Evolutionary conservation across 2,329 filamentous ascomycete genomes (phyloP).

Genomic region (Remersonia thermophila): DNA sequence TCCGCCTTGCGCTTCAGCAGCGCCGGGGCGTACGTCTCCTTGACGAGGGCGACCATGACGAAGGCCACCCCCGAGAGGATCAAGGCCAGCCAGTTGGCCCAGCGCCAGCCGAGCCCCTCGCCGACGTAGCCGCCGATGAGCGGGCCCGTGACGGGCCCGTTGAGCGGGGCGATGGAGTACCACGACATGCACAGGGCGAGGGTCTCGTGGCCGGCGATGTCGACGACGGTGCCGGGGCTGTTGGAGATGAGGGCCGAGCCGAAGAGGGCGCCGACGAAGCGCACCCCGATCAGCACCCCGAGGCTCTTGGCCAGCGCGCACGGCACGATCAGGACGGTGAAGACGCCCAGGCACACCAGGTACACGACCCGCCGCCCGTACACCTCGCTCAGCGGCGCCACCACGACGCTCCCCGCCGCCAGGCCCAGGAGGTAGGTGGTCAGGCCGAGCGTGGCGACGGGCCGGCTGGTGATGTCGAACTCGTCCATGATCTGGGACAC

Average conservation of each 20-base stretch:
- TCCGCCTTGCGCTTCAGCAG: slow-evolving; percentile 57
- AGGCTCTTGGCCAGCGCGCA: slow-evolving; percentile 54
- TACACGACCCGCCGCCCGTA: slow-evolving; percentile 55
- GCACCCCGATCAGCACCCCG: slow-evolving; percentile 48
- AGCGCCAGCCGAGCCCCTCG: slow-evolving; percentile 73
- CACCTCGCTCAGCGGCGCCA: slow-evolving; percentile 60
- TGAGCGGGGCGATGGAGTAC: slow-evolving; percentile 75
- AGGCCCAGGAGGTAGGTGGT: slow-evolving; percentile 65
- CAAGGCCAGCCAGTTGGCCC: slow-evolving; percentile 71
- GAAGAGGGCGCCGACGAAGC: slow-evolving; percentile 47
- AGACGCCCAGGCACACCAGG: slow-evolving; percentile 47
- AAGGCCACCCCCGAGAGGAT: slow-evolving; percentile 56
- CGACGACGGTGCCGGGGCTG: slow-evolving; percentile 68
- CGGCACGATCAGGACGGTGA: slow-evolving; percentile 56
- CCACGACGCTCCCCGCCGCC: slow-evolving; percentile 54
- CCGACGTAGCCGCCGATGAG: slow-evolving; percentile 71
- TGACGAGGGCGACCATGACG: slow-evolving; percentile 44
- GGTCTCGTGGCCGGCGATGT: slow-evolving; percentile 70
- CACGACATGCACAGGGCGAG: slow-evolving; percentile 73
- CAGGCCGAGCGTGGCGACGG: slow-evolving; percentile 55
- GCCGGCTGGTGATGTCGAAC: slow-evolving; percentile 41
- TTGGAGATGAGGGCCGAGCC: slow-evolving; percentile 68
- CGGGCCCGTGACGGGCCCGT: slow-evolving; percentile 44
- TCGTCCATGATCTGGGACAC: slow-evolving; percentile 53
- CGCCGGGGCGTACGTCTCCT: slow-evolving; percentile 66